These are phyloP conservation scores for Fraxinus excelsior DNA, from an alignment of 257 asterid genomes.

Conservation along the genomic window DNA sequence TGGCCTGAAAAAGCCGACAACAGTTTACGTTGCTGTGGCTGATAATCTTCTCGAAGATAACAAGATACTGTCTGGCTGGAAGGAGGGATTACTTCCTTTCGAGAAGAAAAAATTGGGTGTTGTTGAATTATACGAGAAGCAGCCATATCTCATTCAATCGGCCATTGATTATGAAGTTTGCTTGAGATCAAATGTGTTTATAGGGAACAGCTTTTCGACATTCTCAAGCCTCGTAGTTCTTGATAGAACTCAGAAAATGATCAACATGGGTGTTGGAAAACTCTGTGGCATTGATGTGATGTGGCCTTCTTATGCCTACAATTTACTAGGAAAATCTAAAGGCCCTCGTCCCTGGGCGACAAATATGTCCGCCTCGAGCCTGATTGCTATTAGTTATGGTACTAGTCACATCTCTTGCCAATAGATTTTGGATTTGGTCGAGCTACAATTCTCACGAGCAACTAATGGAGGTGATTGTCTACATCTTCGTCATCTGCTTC, in stretches of 20 bases:
- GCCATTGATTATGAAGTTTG: slow-evolving; percentile 96
- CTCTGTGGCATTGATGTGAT: slow-evolving; percentile 50
- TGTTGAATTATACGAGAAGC: slow-evolving; percentile 58
- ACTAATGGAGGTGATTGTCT: no score
- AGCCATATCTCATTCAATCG: slow-evolving; percentile 70
- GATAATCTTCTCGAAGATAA: slow-evolving; percentile 80
- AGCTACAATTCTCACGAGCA: no score
- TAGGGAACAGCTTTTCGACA: slow-evolving; percentile 91
- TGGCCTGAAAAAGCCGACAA: slow-evolving; percentile 54
- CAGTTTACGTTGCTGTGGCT: slow-evolving; percentile 78
- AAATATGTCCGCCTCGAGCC: slow-evolving; percentile 74
- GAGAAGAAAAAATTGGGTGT: slow-evolving; percentile 84
- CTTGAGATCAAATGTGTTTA: slow-evolving; percentile 76
- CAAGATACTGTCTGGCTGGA: slow-evolving; percentile 69
- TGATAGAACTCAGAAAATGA: slow-evolving; percentile 78
- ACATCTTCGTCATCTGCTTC: background rate
- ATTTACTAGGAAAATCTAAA: slow-evolving; percentile 48
- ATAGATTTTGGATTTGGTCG: background rate
- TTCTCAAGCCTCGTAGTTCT: slow-evolving; percentile 95
- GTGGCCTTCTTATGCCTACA: slow-evolving; percentile 79
- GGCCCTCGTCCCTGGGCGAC: slow-evolving; percentile 74
- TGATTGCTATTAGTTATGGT: slow-evolving; percentile 83
- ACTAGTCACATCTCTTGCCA: slow-evolving; percentile 65
- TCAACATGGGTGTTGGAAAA: slow-evolving; percentile 34
- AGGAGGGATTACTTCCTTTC: slow-evolving; percentile 57